phyloP scores from a whole-genome alignment of 2,329 filamentous ascomycete genomes.

The Aureobasidium sp. region DNA sequence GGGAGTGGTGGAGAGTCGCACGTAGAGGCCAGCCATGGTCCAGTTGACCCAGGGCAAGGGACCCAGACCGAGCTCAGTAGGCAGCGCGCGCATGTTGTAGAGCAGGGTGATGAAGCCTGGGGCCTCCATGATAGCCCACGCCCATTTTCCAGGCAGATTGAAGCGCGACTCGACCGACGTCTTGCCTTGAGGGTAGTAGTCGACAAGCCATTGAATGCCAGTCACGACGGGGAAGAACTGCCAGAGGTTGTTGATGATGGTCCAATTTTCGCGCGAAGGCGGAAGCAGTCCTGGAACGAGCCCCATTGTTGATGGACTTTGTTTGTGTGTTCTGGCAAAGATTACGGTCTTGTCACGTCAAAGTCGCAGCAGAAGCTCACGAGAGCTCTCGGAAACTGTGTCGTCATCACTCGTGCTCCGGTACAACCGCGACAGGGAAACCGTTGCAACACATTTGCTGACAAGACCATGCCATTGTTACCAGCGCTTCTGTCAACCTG shows the following conservation, averaged over 20 bases:
- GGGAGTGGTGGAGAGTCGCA: constrained; percentile 34
- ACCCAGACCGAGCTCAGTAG: constrained; percentile 50
- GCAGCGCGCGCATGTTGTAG: constrained; percentile 69
- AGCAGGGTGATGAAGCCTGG: constrained; percentile 69
- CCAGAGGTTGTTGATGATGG: constrained; percentile 38
- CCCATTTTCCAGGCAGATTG: constrained; percentile 83
- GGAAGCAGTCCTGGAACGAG: constrained; percentile 41
- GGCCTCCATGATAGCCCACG: constrained; percentile 83
- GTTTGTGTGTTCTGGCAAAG: background rate
- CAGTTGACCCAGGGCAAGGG: constrained; percentile 69
- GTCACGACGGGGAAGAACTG: constrained; percentile 48
- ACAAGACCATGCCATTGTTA: background rate
- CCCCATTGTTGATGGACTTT: constrained; percentile 29
- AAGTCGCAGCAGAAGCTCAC: background rate
- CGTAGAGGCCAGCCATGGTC: constrained; percentile 62
- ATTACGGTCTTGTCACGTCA: background rate
- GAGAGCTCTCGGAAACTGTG: background rate
- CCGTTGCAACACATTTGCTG: background rate
- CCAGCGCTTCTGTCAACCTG: background rate
- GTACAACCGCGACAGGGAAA: background rate
- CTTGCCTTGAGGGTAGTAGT: constrained; percentile 89
- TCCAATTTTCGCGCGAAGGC: constrained; percentile 46
- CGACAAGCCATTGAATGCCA: constrained; percentile 65
- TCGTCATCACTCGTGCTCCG: constrained; percentile 1
- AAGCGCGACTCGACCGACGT: constrained; percentile 67